A percentile compares a stretch with the other conserved stretches of the same genome.
phyloP scores from a whole-genome alignment of 2,329 filamentous ascomycete genomes.

The Fusarium kyushuense region DNA sequence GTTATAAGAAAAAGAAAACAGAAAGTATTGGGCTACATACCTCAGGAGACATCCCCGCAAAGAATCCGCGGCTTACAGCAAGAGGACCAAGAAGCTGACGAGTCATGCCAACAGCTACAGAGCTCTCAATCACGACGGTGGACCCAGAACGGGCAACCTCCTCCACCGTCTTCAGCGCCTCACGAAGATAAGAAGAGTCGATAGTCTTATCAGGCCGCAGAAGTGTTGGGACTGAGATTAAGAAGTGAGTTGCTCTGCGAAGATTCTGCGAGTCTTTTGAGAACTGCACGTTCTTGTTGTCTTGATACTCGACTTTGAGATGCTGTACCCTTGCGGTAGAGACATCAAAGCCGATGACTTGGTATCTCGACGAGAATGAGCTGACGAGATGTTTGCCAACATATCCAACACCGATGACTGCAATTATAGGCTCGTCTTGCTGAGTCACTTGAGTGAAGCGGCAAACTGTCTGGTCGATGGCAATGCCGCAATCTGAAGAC shows the following conservation, averaged over 20 bases:
- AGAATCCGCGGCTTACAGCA: constrained; percentile 54
- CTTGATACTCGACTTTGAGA: constrained; percentile 47
- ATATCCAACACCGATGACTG: constrained; percentile 65
- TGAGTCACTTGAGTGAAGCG: not conserved
- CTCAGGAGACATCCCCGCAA: constrained; percentile 62
- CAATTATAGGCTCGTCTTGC: constrained; percentile 52
- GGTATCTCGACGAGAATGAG: constrained; percentile 56
- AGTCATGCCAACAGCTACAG: constrained; percentile 66
- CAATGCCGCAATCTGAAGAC: constrained; percentile 2
- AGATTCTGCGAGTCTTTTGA: constrained; percentile 54
- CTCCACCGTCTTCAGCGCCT: constrained; percentile 58
- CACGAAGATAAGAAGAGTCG: constrained; percentile 59
- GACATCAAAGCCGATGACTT: constrained; percentile 62
- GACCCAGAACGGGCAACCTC: constrained; percentile 57
- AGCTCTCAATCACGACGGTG: constrained; percentile 64
- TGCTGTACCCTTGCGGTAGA: constrained; percentile 53
- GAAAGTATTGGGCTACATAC: not conserved
- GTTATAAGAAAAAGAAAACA: not conserved
- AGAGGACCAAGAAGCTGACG: constrained; percentile 61
- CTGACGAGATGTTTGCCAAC: constrained; percentile 62
- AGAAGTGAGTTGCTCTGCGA: constrained; percentile 60
- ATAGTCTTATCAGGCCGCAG: constrained; percentile 59
- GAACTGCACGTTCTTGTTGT: constrained; percentile 39
- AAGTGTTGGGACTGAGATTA: constrained; percentile 65
- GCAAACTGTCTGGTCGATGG: not conserved